Evolutionary conservation across 2,329 filamentous ascomycete genomes (phyloP), one percentile per base, ranked within the genome.

Genomic region (Fusarium coicis): DNA sequence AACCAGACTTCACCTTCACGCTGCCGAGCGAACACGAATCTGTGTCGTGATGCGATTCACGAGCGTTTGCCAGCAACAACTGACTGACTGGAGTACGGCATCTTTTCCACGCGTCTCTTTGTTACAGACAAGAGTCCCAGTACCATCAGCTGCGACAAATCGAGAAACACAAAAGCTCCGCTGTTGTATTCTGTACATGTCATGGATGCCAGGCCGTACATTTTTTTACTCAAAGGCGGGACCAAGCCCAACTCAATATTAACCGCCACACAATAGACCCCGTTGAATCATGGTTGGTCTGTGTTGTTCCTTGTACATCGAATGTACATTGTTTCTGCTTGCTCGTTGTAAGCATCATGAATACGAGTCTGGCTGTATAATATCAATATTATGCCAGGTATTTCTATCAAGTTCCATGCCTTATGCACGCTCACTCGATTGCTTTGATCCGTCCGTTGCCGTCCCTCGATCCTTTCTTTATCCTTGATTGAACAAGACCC

Each of bases 261-360:
- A 69, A 72, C 73, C 71, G 66, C 74, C 74, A 77, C 74, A 63
- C 68, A 67, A 69, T 71, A 60, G 62, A 43, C 63, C 75, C 64
- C 68, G 73, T 77, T 76, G 66, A 56, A 52, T 53, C 36, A 71
- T 72, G 71, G 71, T 77, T 73, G 71, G 73, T 36, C 54, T 74
- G 63, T 64, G 60, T 69, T 40, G 59, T 63, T 63, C 54, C 57
- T 46, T 62, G 44, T 63, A 59, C 57, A 74, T 65, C 16, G 30
- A 40, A 62, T 39, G 32, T 43, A 32, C 37, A 55, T 26, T 18
- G 34, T 39, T 32, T 39, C 28, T 15, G 16, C 39, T 50, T 43
- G 28, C 62, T 66, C 44, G 26, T 49, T 34, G 63, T 50, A 44
- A 52, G 30, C 21, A 64, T 32, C 23, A 43, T 40, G 37, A 62